Base-by-base conservation (phyloP, 805 yeast genomes). In the Kluyveromyces lactis region DNA sequence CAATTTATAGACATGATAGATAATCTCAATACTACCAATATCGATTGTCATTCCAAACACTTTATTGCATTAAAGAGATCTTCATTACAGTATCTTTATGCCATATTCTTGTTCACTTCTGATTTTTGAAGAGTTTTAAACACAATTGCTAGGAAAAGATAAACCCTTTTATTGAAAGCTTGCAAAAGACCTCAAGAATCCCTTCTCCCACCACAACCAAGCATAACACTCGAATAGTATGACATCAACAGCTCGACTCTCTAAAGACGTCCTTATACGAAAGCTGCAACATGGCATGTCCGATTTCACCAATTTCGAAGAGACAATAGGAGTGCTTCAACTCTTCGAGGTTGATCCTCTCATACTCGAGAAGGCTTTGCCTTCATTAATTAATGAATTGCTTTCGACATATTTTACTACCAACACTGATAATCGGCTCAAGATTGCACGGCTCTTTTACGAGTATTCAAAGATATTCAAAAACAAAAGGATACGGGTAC, bases 401-500 rank as follows among this genome's bases (percentile, higher is more conserved):
- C 27, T 38, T 17, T 21, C 18, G 2, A 26, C 33, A 5, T 40
- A 42, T 23, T 42, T 47, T 26, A 28, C 15, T 4, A 26, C 24
- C n/a, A 32, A 21, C 4, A n/a, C 15, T 15, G 27, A 27, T 4
- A 28, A 16, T 2, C 35, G 35, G 18, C 21, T 40, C n/a, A 31
- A 42, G 26, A 45, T 46, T 11, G 41, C 63, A 3, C 51, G 61
- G 26, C 53, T 77, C 0, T 66, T 81, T 36, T 87, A 86, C 56
- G 65, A 64, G 6, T 58, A 86, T 15, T 62, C 79, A 18, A 85
- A 82, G 51, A 70, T 85, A 6, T 63, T 90, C 30, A 83, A 85
- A 0, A 63, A 75, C 46, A 84, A 83, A 56, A 64, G 70, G 11
- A 64, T 82, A 3, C 60, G 75, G n/a, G 69, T 69, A 42, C 74